Percentiles rank a stretch among this genome's conserved stretches.
These are phyloP conservation scores for Fragilaria crotonensis DNA, from an alignment of 108 stramenopile genomes.

Conservation along the genomic window DNA sequence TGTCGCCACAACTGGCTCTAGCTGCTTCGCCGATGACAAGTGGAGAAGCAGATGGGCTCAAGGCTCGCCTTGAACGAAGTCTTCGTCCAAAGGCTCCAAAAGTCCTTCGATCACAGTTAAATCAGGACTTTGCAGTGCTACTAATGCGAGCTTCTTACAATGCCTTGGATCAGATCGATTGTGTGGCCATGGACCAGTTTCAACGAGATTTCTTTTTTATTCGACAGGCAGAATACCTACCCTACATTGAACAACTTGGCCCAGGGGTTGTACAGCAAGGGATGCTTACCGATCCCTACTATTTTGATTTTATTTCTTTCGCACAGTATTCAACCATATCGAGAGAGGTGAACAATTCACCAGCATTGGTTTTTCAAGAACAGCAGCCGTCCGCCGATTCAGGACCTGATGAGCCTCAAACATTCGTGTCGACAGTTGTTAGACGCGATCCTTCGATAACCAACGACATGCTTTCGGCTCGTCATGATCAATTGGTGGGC, in stretches of 20 bases:
- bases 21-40: constrained; percentile 64
- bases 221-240: constrained; percentile 63
- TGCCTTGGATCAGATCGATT: constrained; percentile 67
- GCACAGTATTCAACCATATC: constrained; percentile 75
- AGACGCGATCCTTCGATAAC: constrained; percentile 53
- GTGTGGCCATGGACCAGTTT: constrained; percentile 84
- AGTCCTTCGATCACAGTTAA: constrained; percentile 53
- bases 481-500: constrained; percentile 53
- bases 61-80: constrained; percentile 42
- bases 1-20: constrained; percentile 10
- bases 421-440: constrained; percentile 54
- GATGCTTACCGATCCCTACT: constrained; percentile 75
- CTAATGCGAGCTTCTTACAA: constrained; percentile 82
- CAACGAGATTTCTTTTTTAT: constrained; percentile 81
- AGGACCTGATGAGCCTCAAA: constrained; percentile 35
- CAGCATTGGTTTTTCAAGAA: constrained; percentile 64
- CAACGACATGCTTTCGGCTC: constrained; percentile 30
- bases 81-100: constrained; percentile 61
- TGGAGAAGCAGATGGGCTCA: constrained; percentile 52
- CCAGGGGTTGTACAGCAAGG: constrained; percentile 67
- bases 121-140: constrained; percentile 73
- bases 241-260: constrained; percentile 50
- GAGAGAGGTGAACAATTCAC: constrained; percentile 53
- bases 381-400: constrained; percentile 49
- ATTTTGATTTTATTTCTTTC: constrained; percentile 88